Evolutionary conservation across 2,329 filamentous ascomycete genomes (phyloP), one percentile per base, ranked within the genome.

Genomic region (Stachybotrys elegans): DNA sequence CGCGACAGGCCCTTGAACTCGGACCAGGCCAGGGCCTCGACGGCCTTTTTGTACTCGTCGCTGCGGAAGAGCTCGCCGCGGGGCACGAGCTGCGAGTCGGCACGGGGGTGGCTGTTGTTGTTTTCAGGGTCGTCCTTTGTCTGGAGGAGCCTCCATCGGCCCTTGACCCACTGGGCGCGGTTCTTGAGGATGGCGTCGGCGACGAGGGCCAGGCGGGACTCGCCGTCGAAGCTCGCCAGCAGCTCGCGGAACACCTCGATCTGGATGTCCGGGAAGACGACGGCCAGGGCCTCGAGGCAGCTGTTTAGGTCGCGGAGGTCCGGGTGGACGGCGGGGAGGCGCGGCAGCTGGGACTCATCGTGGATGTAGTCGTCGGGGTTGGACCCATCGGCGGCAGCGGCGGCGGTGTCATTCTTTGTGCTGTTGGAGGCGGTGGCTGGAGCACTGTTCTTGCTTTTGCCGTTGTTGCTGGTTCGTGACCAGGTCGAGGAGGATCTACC

Each of bases 241-340:
- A 93, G 86, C 68, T 92, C 87, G 36, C 87, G 79, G 58, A 93
- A 88, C 16, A 91, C 87, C 53, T 91, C 86, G 47, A 87, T 73
- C 62, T 89, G 84, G n/a, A 91, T 73, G 62, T 91, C 81, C 22
- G 88, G 88, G 52, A 93, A 93, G 8, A 91, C 75, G 39, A 79
- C 79, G 19, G 81, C 79, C 35, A 93, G 76, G 12, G 76, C 79
- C 48, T 79, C 77, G 50, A 93, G 78, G 53, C 81, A 76, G 41
- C 72, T 71, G 66, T 92, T 92, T 40, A 92, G 73, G 46, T 84
- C 79, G 51, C 78, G 72, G 20, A 90, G 72, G 54, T 88, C 78
- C 31, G 78, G 76, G 27, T 76, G 68, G 47, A 83, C 78, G 51
- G 69, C 66, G 7, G 65, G 61, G 20, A 71, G 51, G 36, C 68